Base-by-base conservation (phyloP, 1,139 yeast species). In the Eremothecium cymbalariae region DNA sequence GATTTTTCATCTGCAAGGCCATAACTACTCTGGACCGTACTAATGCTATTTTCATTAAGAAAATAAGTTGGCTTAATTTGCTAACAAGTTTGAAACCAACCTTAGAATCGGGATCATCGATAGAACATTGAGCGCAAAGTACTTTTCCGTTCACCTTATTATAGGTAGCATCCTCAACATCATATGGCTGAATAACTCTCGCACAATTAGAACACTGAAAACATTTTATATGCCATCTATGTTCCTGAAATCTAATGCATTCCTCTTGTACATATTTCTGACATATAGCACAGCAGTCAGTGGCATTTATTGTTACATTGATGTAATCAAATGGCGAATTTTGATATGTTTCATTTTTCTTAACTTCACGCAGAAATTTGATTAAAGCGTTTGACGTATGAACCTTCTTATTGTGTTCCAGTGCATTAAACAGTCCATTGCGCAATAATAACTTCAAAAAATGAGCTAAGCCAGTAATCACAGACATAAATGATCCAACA, bases 401-500 rank as follows among this genome's bases (percentile, higher is more conserved):
- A 12, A 71, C 63, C 4, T 67, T 51, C 44, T 72, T 74, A 54
- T 84, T 85, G 40, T 74, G 68, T 41, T 72, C 77, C 16, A 90
- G 63, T 0, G 95, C 83, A 47, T 77, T 76, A 42, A 74, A 73
- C 31, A 90, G 68, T 1, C 96, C 94, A 50, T 77, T 74, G 43
- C 97, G 67, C 12, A 90, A 82, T 23, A 90, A 65, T 8, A 90
- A 67, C 55, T 93, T 90, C 50, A 90, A 67, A 56, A 86, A 88
- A 57, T 93, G 98, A 0, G 98, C 97, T 51, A 93, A 67, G 1
- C 94, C 88, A 2, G 96, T 86, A 8, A 88, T 90, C 4, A 88
- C 76, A 1, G 93, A 77, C 45, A 90, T 67, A 31, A 90, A 83
- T 13, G 85, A 86, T 1, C 84, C 72, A 25, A 60, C 41, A 7